Evolutionary conservation across 768 basidiomycete genomes (phyloP), one percentile per base, ranked within the genome.

Genomic region (Boletus vinaceobasis): DNA sequence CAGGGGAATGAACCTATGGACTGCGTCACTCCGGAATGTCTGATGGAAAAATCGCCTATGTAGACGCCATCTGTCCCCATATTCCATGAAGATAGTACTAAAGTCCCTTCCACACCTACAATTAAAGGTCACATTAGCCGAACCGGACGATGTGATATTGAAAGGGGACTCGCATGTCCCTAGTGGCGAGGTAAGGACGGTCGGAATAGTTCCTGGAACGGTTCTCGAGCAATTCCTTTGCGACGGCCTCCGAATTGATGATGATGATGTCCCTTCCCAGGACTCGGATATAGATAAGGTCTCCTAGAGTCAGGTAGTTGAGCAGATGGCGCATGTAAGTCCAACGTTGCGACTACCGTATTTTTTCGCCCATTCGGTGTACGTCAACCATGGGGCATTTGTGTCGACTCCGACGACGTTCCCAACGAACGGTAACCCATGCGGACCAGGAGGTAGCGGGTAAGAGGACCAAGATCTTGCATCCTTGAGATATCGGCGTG

Each of bases 161-260:
- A 32, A 27, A 32, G 9, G 11, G 21, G 5, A 37, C 58, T 48
- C 40, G 55, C 62, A 60, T 8, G 3, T 51, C 48, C 48, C 37
- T 60, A 19, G 60, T 63, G 7, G 58, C 45, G 35, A 71, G 43
- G 33, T 50, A 56, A 23, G 81, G 82, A 8, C 83, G 76, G 56
- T 79, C 79, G 5, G 80, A 81, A 58, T 82, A 82, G 43, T 79
- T 75, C 13, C 62, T 63, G 9, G 79, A 77, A 11, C 79, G 75
- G 32, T 68, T 65, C 44, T 81, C 79, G 35, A 84, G 71, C 13
- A 84, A 69, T 43, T 80, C 79, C 29, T 69, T 60, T 2, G 73
- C 77, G 10, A 73, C 69, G 49, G 71, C 71, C 36, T 69, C 69
- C 17, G 74, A 74, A 65, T 79, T 83, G 21, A 84, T 63, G 54